These are phyloP conservation scores for Quercus lobata DNA, from an alignment of 331 rosid genomes.

Conservation along the genomic window DNA sequence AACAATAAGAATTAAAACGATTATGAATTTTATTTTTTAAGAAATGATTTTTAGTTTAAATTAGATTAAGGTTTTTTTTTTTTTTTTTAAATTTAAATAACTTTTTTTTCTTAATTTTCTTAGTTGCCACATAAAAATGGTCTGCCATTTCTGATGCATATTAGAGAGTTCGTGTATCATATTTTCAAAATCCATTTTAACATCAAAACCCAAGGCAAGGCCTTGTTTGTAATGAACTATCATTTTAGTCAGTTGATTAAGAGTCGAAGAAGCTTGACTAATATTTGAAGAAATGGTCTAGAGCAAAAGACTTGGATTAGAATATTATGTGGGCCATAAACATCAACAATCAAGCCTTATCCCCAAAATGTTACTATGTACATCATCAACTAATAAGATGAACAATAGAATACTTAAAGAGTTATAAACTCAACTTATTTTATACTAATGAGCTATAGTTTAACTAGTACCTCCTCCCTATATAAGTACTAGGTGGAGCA, in stretches of 20 bases:
- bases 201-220: conserved; percentile 20
- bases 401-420: conserved; percentile 40
- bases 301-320: conserved; percentile 26
- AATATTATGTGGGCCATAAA: not conserved
- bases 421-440: too few relatives aligned
- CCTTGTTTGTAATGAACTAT: conserved; percentile 43
- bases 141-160: conserved; percentile 79
- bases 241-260: conserved; percentile 40
- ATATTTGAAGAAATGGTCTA: conserved; percentile 65
- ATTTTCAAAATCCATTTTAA: conserved; percentile 39
- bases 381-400: not conserved
- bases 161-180: conserved; percentile 36
- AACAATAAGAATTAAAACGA: too few relatives aligned
- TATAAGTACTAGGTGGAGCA: too few relatives aligned
- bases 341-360: not conserved
- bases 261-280: conserved; percentile 52
- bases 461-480: too few relatives aligned
- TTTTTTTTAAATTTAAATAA: too few relatives aligned
- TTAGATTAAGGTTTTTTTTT: too few relatives aligned
- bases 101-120: too few relatives aligned
- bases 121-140: conserved; percentile 74
- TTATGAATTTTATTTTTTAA: too few relatives aligned
- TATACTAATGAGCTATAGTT: too few relatives aligned
- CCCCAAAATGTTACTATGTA: too few relatives aligned
- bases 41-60: too few relatives aligned